Conservation (phyloP, 306 rosid genomes). For the Cucumis cinereus region DNA sequence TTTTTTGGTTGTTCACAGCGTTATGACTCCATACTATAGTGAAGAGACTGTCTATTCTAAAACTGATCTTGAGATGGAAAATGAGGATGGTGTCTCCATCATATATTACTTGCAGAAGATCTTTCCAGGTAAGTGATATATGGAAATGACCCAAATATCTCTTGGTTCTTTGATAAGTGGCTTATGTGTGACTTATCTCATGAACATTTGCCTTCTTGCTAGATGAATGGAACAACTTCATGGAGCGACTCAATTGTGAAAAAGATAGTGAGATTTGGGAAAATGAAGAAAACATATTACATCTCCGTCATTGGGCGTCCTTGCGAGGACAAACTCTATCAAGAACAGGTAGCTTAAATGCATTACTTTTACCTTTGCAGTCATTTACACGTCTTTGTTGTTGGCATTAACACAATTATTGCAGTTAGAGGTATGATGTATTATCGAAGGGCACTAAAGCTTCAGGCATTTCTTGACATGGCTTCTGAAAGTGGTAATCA, state of each 20-base stretch:
- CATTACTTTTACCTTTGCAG: conserved; percentile 9
- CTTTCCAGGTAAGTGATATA: conserved; percentile 63
- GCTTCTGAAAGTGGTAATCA: conserved; percentile 67
- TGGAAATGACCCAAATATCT: background rate
- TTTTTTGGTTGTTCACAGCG: conserved; percentile 37
- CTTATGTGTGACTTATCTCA: background rate
- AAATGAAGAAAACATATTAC: conserved; percentile 71
- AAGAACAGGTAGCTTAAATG: conserved; percentile 62
- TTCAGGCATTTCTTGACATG: conserved; percentile 99
- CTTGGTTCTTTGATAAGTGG: conserved; percentile 11
- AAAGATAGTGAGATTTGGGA: conserved; percentile 74
- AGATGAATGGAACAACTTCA: conserved; percentile 98
- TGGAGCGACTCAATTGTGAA: conserved; percentile 85
- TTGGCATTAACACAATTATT: conserved; percentile 13
- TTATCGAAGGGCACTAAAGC: conserved; percentile 86
- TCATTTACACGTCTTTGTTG: conserved; percentile 8
- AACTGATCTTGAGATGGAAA: conserved; percentile 87
- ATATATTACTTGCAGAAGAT: conserved; percentile 93
- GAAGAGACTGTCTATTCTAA: conserved; percentile 95
- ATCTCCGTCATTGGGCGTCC: conserved; percentile 96
- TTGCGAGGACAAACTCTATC: conserved; percentile 90
- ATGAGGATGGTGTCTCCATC: conserved; percentile 94
- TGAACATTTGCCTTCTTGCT: conserved; percentile 13
- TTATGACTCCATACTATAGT: conserved; percentile 93
- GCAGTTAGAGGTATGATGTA: conserved; percentile 99